Conservation (phyloP, 805 yeast species). For the Jamesozyma piceae region DNA sequence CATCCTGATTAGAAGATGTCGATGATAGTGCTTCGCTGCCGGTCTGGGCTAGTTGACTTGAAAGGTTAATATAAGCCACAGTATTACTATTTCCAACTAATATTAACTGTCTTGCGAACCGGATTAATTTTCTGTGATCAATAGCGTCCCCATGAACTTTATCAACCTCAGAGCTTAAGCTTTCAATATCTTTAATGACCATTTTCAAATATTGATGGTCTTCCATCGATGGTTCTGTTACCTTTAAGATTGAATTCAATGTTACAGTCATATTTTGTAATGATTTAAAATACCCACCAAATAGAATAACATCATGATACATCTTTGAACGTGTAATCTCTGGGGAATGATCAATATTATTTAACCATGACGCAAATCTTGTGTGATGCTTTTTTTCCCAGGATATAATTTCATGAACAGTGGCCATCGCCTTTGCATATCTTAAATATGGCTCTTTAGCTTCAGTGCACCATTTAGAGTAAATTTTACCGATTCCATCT, state of each 20-base stretch:
- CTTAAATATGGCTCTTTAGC: conserved; percentile 46
- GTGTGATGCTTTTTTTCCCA: conserved; percentile 38
- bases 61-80: conserved; percentile 22
- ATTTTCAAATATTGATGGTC: conserved; percentile 44
- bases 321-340: conserved; percentile 34
- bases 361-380: conserved; percentile 49
- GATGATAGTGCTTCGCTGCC: neutral
- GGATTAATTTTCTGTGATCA: conserved; percentile 44
- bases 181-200: conserved; percentile 47
- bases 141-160: conserved; percentile 53
- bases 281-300: conserved; percentile 47
- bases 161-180: conserved; percentile 51
- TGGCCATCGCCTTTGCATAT: conserved; percentile 54
- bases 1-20: neutral
- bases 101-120: conserved; percentile 35
- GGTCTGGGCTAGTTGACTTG: neutral
- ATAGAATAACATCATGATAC: conserved; percentile 46
- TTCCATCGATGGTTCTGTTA: conserved; percentile 38
- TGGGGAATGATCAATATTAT: conserved; percentile 41
- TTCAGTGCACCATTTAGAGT: conserved; percentile 52
- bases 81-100: conserved; percentile 18
- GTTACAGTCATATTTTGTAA: conserved; percentile 54
- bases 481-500: conserved; percentile 51
- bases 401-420: conserved; percentile 46
- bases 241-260: conserved; percentile 46